Percentiles rank a stretch among this genome's conserved stretches.
Evolutionary conservation across 2,329 filamentous ascomycete genomes (phyloP).

Genomic region (Bisporella sp.): DNA sequence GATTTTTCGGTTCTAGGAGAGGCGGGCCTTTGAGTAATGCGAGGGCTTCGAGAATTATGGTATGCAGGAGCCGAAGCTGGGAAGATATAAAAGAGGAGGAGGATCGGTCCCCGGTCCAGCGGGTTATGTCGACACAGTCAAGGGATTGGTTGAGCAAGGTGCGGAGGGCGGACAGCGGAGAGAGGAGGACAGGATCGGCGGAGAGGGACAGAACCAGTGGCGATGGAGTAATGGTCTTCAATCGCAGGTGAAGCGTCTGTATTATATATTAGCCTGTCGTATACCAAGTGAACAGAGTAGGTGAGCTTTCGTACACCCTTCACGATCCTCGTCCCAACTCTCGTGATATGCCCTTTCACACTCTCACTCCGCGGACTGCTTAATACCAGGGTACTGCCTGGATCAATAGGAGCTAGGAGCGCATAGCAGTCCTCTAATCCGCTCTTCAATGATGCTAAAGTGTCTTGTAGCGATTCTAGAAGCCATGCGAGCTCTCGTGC

Average conservation of each 20-base stretch:
- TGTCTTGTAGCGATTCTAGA: conserved; percentile 28
- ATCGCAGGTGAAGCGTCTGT: conserved; percentile 33
- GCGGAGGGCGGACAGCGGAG: conserved; percentile 64
- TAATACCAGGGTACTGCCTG: conserved; percentile 82
- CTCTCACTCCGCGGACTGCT: conserved; percentile 81
- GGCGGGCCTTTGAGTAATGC: conserved; percentile 49
- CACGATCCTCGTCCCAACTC: conserved; percentile 82
- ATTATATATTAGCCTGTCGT: background rate
- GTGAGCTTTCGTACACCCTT: conserved; percentile 62
- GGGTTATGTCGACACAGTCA: conserved; percentile 72
- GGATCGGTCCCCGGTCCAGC: conserved; percentile 61
- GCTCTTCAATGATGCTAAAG: conserved; percentile 22
- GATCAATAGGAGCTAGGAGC: conserved; percentile 76
- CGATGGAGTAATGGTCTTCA: conserved; percentile 56
- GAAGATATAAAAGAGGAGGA: conserved; percentile 43
- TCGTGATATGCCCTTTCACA: conserved; percentile 87
- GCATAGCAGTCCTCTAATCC: conserved; percentile 60
- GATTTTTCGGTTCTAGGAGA: conserved; percentile 10
- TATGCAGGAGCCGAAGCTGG: conserved; percentile 48
- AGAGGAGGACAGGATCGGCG: conserved; percentile 48
- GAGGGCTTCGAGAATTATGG: conserved; percentile 45
- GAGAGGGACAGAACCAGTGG: conserved; percentile 25
- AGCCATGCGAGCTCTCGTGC: conserved; percentile 28
- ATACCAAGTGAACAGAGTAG: too few relatives aligned
- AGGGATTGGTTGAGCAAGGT: conserved; percentile 77